phyloP scores from a whole-genome alignment of 164 flowering plant species.

The Tinospora cordifolia region DNA sequence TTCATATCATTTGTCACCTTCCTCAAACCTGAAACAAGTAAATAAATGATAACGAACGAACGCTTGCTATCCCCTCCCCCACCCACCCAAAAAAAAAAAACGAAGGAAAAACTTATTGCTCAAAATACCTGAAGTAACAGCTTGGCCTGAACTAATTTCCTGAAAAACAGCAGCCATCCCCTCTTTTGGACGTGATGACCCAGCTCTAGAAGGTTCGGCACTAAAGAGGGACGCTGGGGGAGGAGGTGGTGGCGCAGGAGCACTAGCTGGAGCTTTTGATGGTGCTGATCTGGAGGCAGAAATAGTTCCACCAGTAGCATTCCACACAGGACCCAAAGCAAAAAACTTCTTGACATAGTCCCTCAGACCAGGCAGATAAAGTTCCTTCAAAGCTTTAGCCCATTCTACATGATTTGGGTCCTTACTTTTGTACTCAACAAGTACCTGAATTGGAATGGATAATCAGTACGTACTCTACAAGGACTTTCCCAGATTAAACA shows the following conservation, averaged over 20 bases:
- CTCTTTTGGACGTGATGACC: constrained; percentile 57
- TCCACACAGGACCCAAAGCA: constrained; percentile 93
- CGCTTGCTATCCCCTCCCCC: not conserved
- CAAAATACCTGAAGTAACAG: constrained; percentile 65
- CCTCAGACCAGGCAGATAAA: constrained; percentile 82
- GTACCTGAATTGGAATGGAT: constrained; percentile 43
- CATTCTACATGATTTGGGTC: constrained; percentile 93
- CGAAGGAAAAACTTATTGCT: too few relatives aligned
- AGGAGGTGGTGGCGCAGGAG: constrained; percentile 88
- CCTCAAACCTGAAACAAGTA: constrained; percentile 42
- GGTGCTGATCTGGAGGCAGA: constrained; percentile 30
- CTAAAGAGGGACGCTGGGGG: constrained; percentile 68
- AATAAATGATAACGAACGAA: not conserved
- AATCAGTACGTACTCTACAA: not conserved
- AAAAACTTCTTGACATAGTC: constrained; percentile 78
- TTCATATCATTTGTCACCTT: constrained; percentile 80
- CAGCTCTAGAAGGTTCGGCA: constrained; percentile 49
- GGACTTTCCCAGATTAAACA: not conserved
- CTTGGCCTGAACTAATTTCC: constrained; percentile 66
- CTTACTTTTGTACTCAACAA: constrained; percentile 77
- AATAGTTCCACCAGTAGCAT: constrained; percentile 42
- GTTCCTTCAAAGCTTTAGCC: constrained; percentile 95
- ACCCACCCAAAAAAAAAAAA: not conserved
- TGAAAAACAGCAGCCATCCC: constrained; percentile 97
- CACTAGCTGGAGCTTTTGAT: constrained; percentile 48